Conservation (phyloP, 2,329 filamentous ascomycete species). For the Rachicladosporium sp. region DNA sequence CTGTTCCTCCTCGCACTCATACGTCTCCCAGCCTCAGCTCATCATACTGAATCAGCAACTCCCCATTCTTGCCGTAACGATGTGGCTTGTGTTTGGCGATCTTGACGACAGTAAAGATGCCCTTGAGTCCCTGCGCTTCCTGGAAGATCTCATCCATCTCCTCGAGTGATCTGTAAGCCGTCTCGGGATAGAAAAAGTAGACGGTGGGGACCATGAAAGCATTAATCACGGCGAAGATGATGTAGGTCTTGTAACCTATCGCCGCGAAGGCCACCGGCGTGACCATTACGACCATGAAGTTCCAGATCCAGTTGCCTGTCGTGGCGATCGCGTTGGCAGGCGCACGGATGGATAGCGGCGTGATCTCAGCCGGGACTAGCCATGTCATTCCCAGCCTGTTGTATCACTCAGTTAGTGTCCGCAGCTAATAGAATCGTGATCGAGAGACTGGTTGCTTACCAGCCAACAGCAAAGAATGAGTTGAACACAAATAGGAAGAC, state of each 20-base stretch:
- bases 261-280: constrained; percentile 14
- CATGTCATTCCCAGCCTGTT: constrained; percentile 5
- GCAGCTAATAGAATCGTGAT: background rate
- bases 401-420: background rate
- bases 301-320: constrained; percentile 49
- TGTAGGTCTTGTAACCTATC: constrained; percentile 50
- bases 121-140: constrained; percentile 28
- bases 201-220: constrained; percentile 41
- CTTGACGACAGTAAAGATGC: constrained; percentile 43
- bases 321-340: constrained; percentile 29
- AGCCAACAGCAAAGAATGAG: constrained; percentile 25
- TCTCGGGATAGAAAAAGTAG: constrained; percentile 43
- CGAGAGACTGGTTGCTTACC: constrained; percentile 4
- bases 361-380: constrained; percentile 21
- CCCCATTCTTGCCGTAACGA: constrained; percentile 46
- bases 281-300: constrained; percentile 23
- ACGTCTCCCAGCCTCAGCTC: constrained; percentile 20
- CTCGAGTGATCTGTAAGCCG: constrained; percentile 50
- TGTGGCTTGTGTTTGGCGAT: constrained; percentile 40
- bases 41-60: constrained; percentile 42
- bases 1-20: constrained; percentile 13
- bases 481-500: constrained; percentile 27
- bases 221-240: constrained; percentile 56
- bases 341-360: constrained; percentile 23
- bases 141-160: constrained; percentile 50